Base-by-base conservation (phyloP, 148 eudicot species). In the Rhododendron mucronatum region DNA sequence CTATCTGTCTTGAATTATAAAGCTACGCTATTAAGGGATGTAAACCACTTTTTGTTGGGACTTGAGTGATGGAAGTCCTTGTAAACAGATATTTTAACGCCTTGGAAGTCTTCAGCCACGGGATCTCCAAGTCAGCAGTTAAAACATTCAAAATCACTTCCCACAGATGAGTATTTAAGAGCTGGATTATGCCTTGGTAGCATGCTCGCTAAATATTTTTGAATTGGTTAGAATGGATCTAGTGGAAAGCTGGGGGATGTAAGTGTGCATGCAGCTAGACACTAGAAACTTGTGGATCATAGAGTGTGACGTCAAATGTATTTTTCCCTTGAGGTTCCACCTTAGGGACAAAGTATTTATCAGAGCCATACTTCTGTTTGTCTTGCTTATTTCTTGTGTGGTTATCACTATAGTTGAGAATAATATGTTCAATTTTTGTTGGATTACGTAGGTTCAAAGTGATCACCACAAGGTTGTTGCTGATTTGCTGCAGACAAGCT, bases 401-500 rank as follows among this genome's bases (percentile, higher is more conserved):
- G 30, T 30, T 30, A 30, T 37, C 95, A n/a, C n/a, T n/a, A n/a
- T n/a, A n/a, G n/a, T n/a, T n/a, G n/a, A n/a, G n/a, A n/a, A n/a
- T n/a, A n/a, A n/a, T n/a, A n/a, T n/a, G n/a, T n/a, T n/a, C n/a
- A n/a, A n/a, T n/a, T n/a, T n/a, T n/a, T n/a, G n/a, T n/a, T n/a
- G n/a, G n/a, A n/a, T n/a, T n/a, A n/a, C n/a, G n/a, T n/a, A n/a
- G n/a, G n/a, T n/a, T n/a, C n/a, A n/a, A n/a, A n/a, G n/a, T n/a
- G n/a, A n/a, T n/a, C n/a, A 92, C 86, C 94, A 96, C 61, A 98
- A 94, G 87, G 92, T 95, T 73, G 98, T 96, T 87, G 98, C 99
- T 44, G 98, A 96, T 88, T 88, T 96, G 90, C 86, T 96, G 63
- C 99, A 96, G 92, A 95, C 99, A 41, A 96, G 97, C 92, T 95